Base-by-base conservation (phyloP, 1,284 basidiomycete species). In the Schizophyllum amplum region DNA sequence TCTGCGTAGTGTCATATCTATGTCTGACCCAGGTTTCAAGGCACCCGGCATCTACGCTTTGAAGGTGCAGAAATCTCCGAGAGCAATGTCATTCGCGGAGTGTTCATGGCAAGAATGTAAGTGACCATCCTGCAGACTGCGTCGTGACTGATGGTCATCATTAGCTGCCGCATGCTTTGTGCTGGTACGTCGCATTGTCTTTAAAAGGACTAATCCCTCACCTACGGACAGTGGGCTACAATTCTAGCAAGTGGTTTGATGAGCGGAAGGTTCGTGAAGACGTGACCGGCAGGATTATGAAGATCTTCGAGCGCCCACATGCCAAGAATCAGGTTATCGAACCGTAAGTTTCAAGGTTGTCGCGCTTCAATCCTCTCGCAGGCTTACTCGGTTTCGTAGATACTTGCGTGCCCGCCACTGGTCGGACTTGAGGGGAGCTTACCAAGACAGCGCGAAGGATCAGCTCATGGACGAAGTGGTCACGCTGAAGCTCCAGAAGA, bases 51-150 rank as follows among this genome's bases (percentile, higher is more conserved):
- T 62, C 61, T 75, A 0, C 57, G 70, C 6, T 71, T 62, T 24
- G 69, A 69, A 24, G 68, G 59, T 54, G 51, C 59, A 2, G 56
- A 67, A 62, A 49, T 68, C 59, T 21, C 57, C 24, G 55, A 56
- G 5, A 47, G 64, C 53, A 42, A 60, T 42, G 54, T 53, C 23
- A 59, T 67, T 26, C 69, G 71, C 1, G 64, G 66, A 26, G 61
- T 74, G 1, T 76, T 73, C 58, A 67, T 78, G 11, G 63, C 67
- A 47, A 70, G 76, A 46, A 63, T 78, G 76, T 79, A 63, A 64
- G 75, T 68, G 21, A 20, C n/a, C 22, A 42, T 7, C 22, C 25
- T 57, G 20, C 27, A 25, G 23, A 13, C 20, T 4, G 47, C 3
- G 23, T 26, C 11, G 17, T 25, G 1, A 17, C 22, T 42, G 17